phyloP scores from a whole-genome alignment of 805 yeast genomes.

The Saccharomycodes ludwigii region DNA sequence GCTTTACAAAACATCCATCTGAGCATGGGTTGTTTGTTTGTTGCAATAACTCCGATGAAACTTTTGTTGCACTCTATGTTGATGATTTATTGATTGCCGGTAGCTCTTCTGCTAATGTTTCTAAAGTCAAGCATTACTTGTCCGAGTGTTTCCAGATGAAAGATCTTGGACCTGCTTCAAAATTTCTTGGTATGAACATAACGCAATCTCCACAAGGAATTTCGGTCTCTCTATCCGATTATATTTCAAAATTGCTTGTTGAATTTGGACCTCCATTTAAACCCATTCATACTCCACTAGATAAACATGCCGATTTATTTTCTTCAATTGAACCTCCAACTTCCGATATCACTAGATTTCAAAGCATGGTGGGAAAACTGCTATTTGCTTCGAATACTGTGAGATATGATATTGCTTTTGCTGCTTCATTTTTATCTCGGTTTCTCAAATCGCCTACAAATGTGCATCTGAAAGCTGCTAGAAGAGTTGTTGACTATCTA shows the following conservation, averaged over 20 bases:
- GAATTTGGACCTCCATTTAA: background rate
- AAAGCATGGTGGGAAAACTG: too few species aligned
- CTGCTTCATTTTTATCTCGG: too few species aligned
- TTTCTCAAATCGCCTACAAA: too few species aligned
- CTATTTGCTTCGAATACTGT: too few species aligned
- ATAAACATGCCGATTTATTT: background rate
- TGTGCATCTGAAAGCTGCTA: too few species aligned
- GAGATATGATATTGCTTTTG: too few species aligned
- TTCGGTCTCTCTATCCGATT: constrained; percentile 3
- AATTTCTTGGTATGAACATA: constrained; percentile 6
- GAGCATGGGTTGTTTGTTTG: constrained; percentile 6
- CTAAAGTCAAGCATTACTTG: background rate
- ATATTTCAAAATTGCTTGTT: constrained; percentile 3
- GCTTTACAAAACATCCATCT: constrained; percentile 6
- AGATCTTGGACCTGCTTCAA: constrained; percentile 4
- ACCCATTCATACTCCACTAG: background rate
- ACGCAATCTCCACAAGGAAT: background rate
- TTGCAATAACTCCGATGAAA: background rate
- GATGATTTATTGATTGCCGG: constrained; percentile 7
- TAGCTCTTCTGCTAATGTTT: background rate
- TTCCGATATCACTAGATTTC: background rate
- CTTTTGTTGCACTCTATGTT: constrained; percentile 5
- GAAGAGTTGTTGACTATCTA: too few species aligned
- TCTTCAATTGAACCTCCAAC: background rate
- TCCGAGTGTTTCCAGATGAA: constrained; percentile 1